Evolutionary conservation across 1,284 basidiomycete species (phyloP), one percentile per base, ranked within the genome.

Genomic region (Baeospora myosura): DNA sequence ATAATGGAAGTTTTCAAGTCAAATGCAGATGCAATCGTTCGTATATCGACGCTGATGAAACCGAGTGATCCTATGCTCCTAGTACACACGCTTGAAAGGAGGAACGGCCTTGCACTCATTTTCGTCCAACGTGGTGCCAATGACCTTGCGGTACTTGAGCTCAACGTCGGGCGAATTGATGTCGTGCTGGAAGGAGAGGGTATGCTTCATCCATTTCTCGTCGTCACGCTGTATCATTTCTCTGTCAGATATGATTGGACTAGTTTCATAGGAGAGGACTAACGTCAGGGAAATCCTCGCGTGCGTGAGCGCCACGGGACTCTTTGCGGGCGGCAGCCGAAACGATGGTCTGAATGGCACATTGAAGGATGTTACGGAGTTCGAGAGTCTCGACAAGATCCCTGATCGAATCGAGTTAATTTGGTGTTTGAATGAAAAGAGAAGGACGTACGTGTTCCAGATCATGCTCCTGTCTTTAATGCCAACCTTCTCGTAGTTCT

Each of bases 401-500:
- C 52, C 87, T 90, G 53, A 41, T n/a, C 41, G 49, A 12, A 36
- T 33, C 24, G 36, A 18, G 16, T 4, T 18, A 31, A 22, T n/a
- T 33, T 6, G 18, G 16, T 10, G 5, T 10, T 18, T 12, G 10
- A 14, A 12, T 36, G 26, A 39, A 30, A 25, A 41, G 7, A 33
- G 25, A 43, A 21, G 23, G 14, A 60, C 68, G 39, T 49, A 93
- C 89, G 89, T 88, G 70, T 96, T 96, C 96, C 95, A 98, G 68
- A 98, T 96, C 91, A 98, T 89, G 62, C 88, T 91, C 59, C 95
- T 79, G 68, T 98, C 96, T 73, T 95, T 95, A 70, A 97, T 88
- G 48, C 92, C 88, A 52, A 99, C 86, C 40, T 96, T 77, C 53
- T 87, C 76, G 67, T 83, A 98, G 60, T 76, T 87, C 56, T 85